Conservation (phyloP, 2,329 filamentous ascomycete genomes). For the Cordyceps cateniannulata region DNA sequence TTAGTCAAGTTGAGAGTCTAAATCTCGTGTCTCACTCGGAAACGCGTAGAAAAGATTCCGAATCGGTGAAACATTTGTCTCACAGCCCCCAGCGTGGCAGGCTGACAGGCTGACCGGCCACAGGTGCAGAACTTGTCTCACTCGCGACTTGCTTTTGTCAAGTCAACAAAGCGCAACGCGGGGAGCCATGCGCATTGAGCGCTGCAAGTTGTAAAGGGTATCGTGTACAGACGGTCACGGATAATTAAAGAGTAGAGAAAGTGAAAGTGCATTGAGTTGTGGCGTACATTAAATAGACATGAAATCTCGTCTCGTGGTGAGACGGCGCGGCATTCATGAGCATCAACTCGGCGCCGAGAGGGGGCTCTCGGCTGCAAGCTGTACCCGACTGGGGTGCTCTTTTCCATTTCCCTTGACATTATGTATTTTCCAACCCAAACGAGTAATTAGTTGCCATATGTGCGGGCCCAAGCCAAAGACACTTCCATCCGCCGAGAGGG, state of each 20-base stretch:
- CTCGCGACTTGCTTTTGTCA: not conserved
- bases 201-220: not conserved
- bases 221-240: not conserved
- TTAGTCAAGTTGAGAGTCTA: not conserved
- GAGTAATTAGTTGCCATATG: not conserved
- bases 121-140: not conserved
- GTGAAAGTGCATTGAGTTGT: not conserved
- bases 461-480: not conserved
- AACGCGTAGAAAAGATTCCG: not conserved
- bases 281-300: not conserved
- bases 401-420: not conserved
- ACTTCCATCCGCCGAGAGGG: not conserved
- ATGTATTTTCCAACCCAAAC: not conserved
- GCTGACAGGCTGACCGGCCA: not conserved
- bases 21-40: not conserved
- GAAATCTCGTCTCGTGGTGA: slow-evolving; percentile 12
- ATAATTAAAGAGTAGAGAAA: not conserved
- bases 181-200: not conserved
- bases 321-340: slow-evolving; percentile 2
- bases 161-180: not conserved
- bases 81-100: slow-evolving; percentile 16
- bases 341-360: not conserved
- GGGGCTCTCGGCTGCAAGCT: not conserved
- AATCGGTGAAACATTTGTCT: slow-evolving; percentile 13
- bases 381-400: not conserved